Conservation (phyloP, 352 stramenopile genomes). For the Aphanomyces cochlioides region DNA sequence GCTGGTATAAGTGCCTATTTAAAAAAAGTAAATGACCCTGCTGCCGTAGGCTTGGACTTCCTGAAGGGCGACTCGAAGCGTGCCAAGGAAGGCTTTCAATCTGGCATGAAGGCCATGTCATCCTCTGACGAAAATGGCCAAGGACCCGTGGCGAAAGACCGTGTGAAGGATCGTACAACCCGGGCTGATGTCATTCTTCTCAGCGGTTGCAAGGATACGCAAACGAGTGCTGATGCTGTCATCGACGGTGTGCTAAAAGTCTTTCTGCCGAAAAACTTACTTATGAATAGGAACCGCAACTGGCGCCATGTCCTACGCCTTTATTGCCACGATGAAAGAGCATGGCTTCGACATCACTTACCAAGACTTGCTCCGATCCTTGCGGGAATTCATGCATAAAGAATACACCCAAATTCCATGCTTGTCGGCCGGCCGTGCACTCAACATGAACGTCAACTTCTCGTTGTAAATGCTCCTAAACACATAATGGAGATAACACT, state of each 20-base stretch:
- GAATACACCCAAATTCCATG: constrained; percentile 36
- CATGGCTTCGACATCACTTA: constrained; percentile 30
- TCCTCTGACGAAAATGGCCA: not conserved
- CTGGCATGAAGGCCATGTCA: not conserved
- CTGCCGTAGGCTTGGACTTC: constrained; percentile 12
- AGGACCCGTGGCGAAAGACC: constrained; percentile 16
- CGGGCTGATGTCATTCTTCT: constrained; percentile 40
- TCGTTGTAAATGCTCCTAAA: constrained; percentile 24
- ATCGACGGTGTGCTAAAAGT: constrained; percentile 22
- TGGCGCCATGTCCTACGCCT: constrained; percentile 39
- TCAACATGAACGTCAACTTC: constrained; percentile 32
- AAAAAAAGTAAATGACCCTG: not conserved
- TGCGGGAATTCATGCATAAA: constrained; percentile 26
- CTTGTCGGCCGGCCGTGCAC: constrained; percentile 32
- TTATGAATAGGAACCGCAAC: constrained; percentile 26
- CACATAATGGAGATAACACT: not conserved
- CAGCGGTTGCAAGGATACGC: constrained; percentile 43
- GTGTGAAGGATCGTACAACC: constrained; percentile 30
- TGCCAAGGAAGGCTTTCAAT: constrained; percentile 34
- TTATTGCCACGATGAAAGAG: constrained; percentile 36
- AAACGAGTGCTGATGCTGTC: constrained; percentile 41
- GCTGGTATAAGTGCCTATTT: not conserved
- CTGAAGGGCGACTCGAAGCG: constrained; percentile 36
- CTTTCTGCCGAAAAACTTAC: too few species aligned
- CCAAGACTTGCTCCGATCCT: constrained; percentile 19